Conservation (phyloP, 768 basidiomycete species). For the Rubroboletus satanas region DNA sequence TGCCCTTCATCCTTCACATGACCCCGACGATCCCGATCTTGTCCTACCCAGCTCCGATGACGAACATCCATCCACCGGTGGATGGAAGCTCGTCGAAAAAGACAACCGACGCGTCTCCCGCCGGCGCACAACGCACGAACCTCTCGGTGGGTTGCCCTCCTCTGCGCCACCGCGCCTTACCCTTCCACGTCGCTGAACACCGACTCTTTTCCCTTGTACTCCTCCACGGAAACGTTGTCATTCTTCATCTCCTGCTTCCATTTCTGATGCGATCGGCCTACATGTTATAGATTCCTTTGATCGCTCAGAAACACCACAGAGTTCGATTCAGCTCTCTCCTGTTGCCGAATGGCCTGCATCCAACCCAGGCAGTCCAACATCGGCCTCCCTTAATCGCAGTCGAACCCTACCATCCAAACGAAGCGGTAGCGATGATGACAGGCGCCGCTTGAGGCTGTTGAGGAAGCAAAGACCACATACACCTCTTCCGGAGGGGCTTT, state of each 20-base stretch:
- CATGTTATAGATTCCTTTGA: slow-evolving; percentile 18
- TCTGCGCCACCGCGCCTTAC: slow-evolving; percentile 31
- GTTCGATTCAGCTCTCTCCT: slow-evolving; percentile 42
- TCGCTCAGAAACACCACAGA: slow-evolving; percentile 23
- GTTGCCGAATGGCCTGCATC: slow-evolving; percentile 43
- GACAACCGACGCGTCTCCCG: slow-evolving; percentile 45
- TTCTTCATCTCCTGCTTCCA: slow-evolving; percentile 1
- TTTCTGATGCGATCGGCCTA: slow-evolving; percentile 13
- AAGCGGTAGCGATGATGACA: slow-evolving; percentile 32
- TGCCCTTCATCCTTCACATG: slow-evolving; percentile 8
- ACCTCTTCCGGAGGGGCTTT: slow-evolving; percentile 21
- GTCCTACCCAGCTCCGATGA: slow-evolving; percentile 46
- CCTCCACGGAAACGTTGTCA: background rate
- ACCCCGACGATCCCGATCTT: slow-evolving; percentile 46
- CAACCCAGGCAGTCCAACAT: slow-evolving; percentile 27
- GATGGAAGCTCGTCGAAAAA: slow-evolving; percentile 51
- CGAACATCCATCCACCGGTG: slow-evolving; percentile 42
- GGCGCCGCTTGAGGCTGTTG: slow-evolving; percentile 38
- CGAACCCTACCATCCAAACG: slow-evolving; percentile 53
- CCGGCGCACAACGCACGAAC: slow-evolving; percentile 55
- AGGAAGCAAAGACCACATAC: slow-evolving; percentile 51
- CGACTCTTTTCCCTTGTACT: slow-evolving; percentile 12
- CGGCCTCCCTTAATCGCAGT: slow-evolving; percentile 46
- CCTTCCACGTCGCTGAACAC: slow-evolving; percentile 28
- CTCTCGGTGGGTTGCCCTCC: slow-evolving; percentile 31